Evolutionary conservation across 345 rosid genomes (phyloP), one percentile per base, ranked within the genome.

Genomic region (Euphorbia tirucalli): DNA sequence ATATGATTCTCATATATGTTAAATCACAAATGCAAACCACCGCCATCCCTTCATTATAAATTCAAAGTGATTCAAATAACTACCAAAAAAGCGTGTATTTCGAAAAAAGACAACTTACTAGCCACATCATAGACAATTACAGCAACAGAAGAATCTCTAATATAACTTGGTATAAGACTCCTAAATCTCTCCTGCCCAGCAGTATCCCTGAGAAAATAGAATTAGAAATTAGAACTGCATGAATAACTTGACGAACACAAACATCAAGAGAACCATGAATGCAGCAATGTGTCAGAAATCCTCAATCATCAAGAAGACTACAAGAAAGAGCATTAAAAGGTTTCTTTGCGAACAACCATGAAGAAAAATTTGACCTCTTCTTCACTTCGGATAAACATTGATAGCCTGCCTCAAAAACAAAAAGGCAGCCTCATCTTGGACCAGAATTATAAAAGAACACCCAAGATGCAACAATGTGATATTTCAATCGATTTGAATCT

Each of bases 181-280:
- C 98, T 78, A 65, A 93, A 93, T 65, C 98, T 89, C 88, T 93
- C 98, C 73, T 93, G 96, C 48, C 98, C 98, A 0, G 98, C 98
- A 61, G 98, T 93, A 77, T 93, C 98, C 98, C 97, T 93, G 79
- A 49, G 56, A 64, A 52, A 54, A 72, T 44, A 78, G 16, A 65
- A 70, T 5, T 68, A 35, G 48, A 64, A 48, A 59, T 54, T 35
- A 21, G 44, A 35, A 27, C 16, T 30, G 35, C 61, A 75, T 25
- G 1, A 49, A 74, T 62, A 65, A 54, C 24, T 37, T 55, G 68
- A 61, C 48, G 24, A 31, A 44, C 30, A n/a, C 32, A 68, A 16
- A 15, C 37, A 66, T 15, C 18, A 2, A 32, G 22, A 55, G 19
- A 68, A 68, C 61, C 27, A 37, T 24, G 46, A 54, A 35, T 13